Evolutionary conservation across 768 basidiomycete genomes (phyloP), one percentile per base, ranked within the genome.

Genomic region (Cystobasidium onofrii): DNA sequence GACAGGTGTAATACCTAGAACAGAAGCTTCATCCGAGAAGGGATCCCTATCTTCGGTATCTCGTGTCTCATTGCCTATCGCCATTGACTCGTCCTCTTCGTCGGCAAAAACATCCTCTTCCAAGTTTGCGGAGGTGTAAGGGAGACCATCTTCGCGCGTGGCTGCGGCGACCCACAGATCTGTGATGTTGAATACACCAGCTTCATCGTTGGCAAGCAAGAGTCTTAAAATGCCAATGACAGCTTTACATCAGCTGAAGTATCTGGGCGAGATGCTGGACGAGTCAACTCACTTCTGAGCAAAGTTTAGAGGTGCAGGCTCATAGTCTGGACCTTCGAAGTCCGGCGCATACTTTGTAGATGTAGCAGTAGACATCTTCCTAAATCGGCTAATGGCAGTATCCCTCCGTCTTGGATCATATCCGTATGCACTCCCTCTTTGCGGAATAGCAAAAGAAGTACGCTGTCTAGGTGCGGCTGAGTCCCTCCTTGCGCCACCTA

Each of bases 91-190:
- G 29, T 72, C 69, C 33, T 74, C 75, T 1, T 75, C 76, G 23
- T 75, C 74, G 29, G 76, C 78, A 39, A 77, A 73, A 46, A 76
- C 61, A 15, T 75, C 76, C 1, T 61, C 76, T 6, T 76, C 77
- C 64, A 74, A 72, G n/a, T 74, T 76, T 13, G 65, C 31, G 12
- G 75, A 69, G n/a, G 62, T 73, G 60, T 71, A 72, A 15, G 79
- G 78, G 33, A 79, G 82, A 39, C 75, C 80, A 2, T 79, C 81
- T 1, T 77, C 74, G n/a, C 78, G 72, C 83, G 95, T 91, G 6
- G 95, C 96, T 23, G 94, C 90, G 3, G 92, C 92, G 64, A 98
- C 91, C 96, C 96, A 99, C 25, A 99, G 83, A 81, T 97, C 95
- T 27, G 92, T 91, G 78, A 99, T 90, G 77, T 89, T 92, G 72